A percentile compares a stretch with the other conserved stretches of the same genome.
Evolutionary conservation across 192 early-diverging fungal genomes (phyloP).

Genomic region (Umbelopsis ramanniana): DNA sequence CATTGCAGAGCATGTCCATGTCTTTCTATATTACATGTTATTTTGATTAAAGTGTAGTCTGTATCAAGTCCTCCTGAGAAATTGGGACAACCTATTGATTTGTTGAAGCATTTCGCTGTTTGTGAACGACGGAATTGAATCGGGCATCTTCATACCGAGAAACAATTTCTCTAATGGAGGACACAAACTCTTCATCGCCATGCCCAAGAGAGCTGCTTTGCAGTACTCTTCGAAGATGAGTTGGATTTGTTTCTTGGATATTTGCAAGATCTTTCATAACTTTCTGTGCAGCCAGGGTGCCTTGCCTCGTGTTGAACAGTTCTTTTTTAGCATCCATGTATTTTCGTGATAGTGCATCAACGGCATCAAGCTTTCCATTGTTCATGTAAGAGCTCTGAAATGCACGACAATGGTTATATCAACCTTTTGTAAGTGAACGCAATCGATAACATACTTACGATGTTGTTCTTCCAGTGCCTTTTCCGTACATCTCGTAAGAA

Average conservation of each 20-base stretch:
- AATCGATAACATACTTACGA: neutral
- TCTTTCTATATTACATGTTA: too few species aligned
- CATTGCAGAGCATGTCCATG: neutral
- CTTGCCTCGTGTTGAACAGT: neutral
- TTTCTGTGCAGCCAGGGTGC: slow-evolving; percentile 11
- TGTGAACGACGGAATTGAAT: neutral
- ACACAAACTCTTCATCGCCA: neutral
- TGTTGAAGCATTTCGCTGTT: neutral
- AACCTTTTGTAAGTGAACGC: neutral
- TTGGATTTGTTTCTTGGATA: slow-evolving; percentile 10
- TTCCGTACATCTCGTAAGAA: neutral
- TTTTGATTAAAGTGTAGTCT: too few species aligned
- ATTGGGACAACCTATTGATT: neutral
- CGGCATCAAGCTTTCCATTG: neutral
- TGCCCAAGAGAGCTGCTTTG: slow-evolving; percentile 7
- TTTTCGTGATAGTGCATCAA: neutral
- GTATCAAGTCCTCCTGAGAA: neutral
- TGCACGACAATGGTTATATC: neutral
- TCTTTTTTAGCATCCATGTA: slow-evolving; percentile 4
- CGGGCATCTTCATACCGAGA: neutral
- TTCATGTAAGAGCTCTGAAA: neutral
- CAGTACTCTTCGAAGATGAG: slow-evolving; percentile 13
- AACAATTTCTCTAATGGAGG: neutral
- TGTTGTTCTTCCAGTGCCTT: neutral
- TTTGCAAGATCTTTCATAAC: slow-evolving; percentile 10